Evolutionary conservation across 169 alveolate species (phyloP).

Genomic region (Plasmodium chabaudi): DNA sequence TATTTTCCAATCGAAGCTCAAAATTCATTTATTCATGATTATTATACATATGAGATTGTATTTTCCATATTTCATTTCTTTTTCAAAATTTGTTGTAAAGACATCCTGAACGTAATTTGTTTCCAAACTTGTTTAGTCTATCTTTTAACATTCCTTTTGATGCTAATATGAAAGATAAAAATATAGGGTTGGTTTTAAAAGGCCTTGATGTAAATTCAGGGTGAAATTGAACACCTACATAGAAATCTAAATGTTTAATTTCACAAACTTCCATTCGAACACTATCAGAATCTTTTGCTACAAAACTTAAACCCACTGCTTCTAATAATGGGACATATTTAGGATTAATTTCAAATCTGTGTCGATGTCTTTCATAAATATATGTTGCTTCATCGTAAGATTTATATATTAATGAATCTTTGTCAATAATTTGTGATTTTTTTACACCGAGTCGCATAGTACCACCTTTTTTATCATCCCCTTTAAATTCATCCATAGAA

Average conservation of each 20-base stretch:
- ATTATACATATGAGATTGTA: too few relatives aligned
- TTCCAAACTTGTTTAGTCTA: conserved; percentile 78
- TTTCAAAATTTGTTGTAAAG: conserved; percentile 17
- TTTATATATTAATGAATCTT: conserved; percentile 91
- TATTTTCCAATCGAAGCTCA: too few relatives aligned
- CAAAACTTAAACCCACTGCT: conserved; percentile 91
- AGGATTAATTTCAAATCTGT: conserved; percentile 95
- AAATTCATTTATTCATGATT: too few relatives aligned
- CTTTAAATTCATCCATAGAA: conserved; percentile 83
- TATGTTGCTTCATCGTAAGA: conserved; percentile 88
- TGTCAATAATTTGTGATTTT: conserved; percentile 88
- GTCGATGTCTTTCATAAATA: conserved; percentile 95
- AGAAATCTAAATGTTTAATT: conserved; percentile 92
- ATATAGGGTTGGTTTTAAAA: conserved; percentile 91
- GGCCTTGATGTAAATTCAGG: conserved; percentile 96
- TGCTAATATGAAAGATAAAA: conserved; percentile 89
- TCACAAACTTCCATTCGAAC: conserved; percentile 92
- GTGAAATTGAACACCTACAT: conserved; percentile 95
- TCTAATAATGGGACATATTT: conserved; percentile 87
- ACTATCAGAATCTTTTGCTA: conserved; percentile 91
- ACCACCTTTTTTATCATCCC: conserved; percentile 88
- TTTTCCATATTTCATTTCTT: too few relatives aligned
- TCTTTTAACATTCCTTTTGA: conserved; percentile 83
- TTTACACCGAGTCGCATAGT: conserved; percentile 96
- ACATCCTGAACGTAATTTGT: conserved; percentile 81